These are phyloP conservation scores for Botrytis byssoidea DNA, from an alignment of 2,329 filamentous ascomycete species.

Conservation along the genomic window DNA sequence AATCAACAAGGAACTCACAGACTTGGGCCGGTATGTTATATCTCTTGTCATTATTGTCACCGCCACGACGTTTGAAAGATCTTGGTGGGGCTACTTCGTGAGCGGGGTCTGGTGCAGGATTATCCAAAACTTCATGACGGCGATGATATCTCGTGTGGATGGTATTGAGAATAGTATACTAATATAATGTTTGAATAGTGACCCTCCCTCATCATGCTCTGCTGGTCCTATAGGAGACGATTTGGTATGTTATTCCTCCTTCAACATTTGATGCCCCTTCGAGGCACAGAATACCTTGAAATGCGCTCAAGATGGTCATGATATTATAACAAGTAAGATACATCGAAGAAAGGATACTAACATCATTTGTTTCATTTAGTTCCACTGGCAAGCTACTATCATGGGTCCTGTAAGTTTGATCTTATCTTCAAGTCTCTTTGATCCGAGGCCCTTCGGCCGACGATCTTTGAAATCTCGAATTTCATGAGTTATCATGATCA, in stretches of 20 bases:
- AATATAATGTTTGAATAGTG: slow-evolving; percentile 54
- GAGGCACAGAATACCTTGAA: slow-evolving; percentile 26
- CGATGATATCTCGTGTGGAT: slow-evolving; percentile 8
- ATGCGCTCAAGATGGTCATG: slow-evolving; percentile 31
- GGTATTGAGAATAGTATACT: slow-evolving; percentile 25
- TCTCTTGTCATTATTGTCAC: slow-evolving; percentile 23
- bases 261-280: slow-evolving; percentile 15
- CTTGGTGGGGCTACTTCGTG: slow-evolving; percentile 35
- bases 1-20: slow-evolving; percentile 91
- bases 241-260: slow-evolving; percentile 66
- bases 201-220: slow-evolving; percentile 97
- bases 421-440: slow-evolving; percentile 29
- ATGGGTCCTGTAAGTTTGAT: slow-evolving; percentile 88
- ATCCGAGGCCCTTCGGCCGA: slow-evolving; percentile 10
- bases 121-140: slow-evolving; percentile 38
- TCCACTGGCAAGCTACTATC: slow-evolving; percentile 99
- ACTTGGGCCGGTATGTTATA: slow-evolving; percentile 75
- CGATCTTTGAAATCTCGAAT: slow-evolving; percentile 21
- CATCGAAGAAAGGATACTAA: slow-evolving; percentile 37
- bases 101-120: slow-evolving; percentile 38
- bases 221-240: slow-evolving; percentile 96
- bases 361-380: slow-evolving; percentile 53
- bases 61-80: slow-evolving; percentile 23
- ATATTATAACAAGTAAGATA: slow-evolving; percentile 13
- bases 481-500: slow-evolving; percentile 17